Base-by-base conservation (phyloP, 208 protist species). In the Leishmania tarentolae region DNA sequence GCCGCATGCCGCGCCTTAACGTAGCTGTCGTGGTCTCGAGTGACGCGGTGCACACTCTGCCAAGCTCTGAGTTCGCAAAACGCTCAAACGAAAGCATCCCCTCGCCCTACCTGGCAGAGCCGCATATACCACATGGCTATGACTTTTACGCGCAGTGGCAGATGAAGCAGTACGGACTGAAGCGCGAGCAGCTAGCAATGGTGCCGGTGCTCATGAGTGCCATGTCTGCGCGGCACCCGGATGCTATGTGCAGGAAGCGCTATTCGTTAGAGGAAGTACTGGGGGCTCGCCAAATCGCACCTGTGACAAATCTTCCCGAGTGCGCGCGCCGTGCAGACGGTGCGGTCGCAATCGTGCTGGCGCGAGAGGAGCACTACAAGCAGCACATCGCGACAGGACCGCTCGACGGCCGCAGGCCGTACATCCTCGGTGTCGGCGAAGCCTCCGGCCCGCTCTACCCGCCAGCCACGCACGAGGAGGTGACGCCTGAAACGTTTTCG, bases 181-280 rank as follows among this genome's bases (percentile, higher is more conserved):
- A 37, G 24, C 92, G 92, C 13, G 91, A 96, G 82, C 91, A 96
- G 74, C 81, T 96, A 21, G 91, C 92, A 0, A 96, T 96, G 92
- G 90, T 92, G 11, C 86, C 91, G 37, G 92, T 92, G 15, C 75
- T 96, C 37, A 93, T 94, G 90, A 93, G 90, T 59, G 75, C 78
- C 56, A 91, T 92, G 88, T 82, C 90, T 19, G 75, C 86, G 61
- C 85, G 88, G 7, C 91, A 94, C 69, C 92, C 92, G 1, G 90
- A 91, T 53, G 92, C 92, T 19, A 92, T 95, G 86, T 92, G 87
- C 72, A 75, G 78, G 28, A 78, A n/a, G 42, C 81, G 76, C 24
- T 85, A 89, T 69, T 86, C 87, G 1, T 47, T 95, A 44, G 88
- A 93, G 11, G 84, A 91, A 5, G 87, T 91, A 21, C 71, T 93